Evolutionary conservation across 148 eudicot species (phyloP).

Genomic region (Chenopodium suecicum): DNA sequence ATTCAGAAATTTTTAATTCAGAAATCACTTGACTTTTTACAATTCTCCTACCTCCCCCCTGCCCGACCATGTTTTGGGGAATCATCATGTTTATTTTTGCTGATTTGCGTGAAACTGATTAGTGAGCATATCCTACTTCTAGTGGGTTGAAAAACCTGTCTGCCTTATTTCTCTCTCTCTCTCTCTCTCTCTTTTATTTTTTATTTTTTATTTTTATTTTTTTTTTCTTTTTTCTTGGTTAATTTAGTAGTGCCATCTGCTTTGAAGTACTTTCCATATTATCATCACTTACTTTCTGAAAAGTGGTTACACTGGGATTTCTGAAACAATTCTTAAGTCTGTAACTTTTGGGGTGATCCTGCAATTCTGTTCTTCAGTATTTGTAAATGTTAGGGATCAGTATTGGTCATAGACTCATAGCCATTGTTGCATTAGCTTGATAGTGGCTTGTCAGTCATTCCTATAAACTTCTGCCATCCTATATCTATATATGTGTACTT

Average conservation of each 20-base stretch:
- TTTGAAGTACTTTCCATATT: not conserved
- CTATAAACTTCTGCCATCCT: not conserved
- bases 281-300: not conserved
- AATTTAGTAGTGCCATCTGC: not conserved
- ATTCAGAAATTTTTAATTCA: not conserved
- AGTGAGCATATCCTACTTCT: not conserved
- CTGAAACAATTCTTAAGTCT: not conserved
- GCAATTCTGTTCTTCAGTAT: not conserved
- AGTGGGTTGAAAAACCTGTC: not conserved
- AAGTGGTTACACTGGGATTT: not conserved
- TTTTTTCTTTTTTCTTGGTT: not conserved
- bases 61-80: not conserved
- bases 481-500: too few species aligned
- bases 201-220: not conserved
- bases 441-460: not conserved
- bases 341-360: not conserved
- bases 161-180: not conserved
- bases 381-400: not conserved
- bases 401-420: not conserved
- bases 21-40: not conserved
- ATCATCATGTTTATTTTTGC: not conserved
- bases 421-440: slow-evolving; percentile 8
- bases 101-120: not conserved
- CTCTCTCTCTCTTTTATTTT: too few species aligned
- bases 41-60: not conserved